phyloP scores from a whole-genome alignment of 2,329 filamentous ascomycete genomes.

The Botrytis sinoallii region DNA sequence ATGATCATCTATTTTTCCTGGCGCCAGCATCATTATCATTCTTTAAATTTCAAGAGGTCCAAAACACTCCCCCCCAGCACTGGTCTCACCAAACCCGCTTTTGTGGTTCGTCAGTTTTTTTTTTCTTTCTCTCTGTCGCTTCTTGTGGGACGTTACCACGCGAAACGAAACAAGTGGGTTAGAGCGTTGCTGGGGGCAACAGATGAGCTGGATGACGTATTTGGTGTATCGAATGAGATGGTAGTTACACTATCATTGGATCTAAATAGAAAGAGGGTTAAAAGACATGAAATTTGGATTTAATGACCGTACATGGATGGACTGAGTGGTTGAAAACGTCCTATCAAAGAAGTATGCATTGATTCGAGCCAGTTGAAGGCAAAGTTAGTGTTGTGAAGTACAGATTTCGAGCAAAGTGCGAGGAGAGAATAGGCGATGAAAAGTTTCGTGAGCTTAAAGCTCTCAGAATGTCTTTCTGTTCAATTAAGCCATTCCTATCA shows the following conservation, averaged over 20 bases:
- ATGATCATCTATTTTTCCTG: background rate
- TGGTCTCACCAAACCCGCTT: background rate
- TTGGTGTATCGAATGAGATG: background rate
- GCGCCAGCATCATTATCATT: background rate
- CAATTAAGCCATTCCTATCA: background rate
- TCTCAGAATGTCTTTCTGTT: background rate
- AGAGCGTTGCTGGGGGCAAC: background rate
- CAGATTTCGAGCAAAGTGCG: too few relatives aligned
- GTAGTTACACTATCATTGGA: background rate
- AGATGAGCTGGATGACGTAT: background rate
- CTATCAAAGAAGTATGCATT: background rate
- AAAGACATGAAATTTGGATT: background rate
- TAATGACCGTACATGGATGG: background rate
- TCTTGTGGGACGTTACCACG: background rate
- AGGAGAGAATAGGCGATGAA: background rate
- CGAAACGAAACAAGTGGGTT: background rate
- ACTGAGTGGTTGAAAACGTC: background rate
- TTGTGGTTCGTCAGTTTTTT: background rate
- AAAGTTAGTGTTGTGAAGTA: background rate
- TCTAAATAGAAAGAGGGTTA: background rate
- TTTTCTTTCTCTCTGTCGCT: background rate
- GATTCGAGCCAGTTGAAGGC: background rate
- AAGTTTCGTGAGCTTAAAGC: background rate
- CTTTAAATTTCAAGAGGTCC: background rate
- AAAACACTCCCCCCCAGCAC: background rate